phyloP scores from a whole-genome alignment of 2,329 filamentous ascomycete species.

The Tetracladium maxilliforme region DNA sequence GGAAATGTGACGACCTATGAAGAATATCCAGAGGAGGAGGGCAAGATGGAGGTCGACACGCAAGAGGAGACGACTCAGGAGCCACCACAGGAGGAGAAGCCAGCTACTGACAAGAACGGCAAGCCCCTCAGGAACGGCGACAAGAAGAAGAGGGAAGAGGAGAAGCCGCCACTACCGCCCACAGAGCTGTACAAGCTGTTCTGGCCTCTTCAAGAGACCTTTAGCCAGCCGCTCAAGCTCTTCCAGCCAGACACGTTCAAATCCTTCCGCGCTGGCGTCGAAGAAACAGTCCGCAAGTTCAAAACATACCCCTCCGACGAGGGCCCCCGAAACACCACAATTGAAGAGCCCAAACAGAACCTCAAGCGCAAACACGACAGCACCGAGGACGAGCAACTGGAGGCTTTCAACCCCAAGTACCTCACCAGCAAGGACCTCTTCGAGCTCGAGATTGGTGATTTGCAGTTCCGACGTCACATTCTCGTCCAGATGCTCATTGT shows the following conservation, averaged over 20 bases:
- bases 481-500: slow-evolving; percentile 90
- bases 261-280: slow-evolving; percentile 46
- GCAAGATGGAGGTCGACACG: slow-evolving; percentile 6
- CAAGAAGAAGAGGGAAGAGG: slow-evolving; percentile 21
- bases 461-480: slow-evolving; percentile 87
- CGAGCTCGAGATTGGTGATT: slow-evolving; percentile 88
- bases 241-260: slow-evolving; percentile 59
- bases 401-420: slow-evolving; percentile 92
- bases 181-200: slow-evolving; percentile 78
- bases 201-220: slow-evolving; percentile 84
- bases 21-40: slow-evolving; percentile 27
- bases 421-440: slow-evolving; percentile 95
- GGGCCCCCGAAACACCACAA: slow-evolving; percentile 35
- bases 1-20: slow-evolving; percentile 89
- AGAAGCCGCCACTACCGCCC: slow-evolving; percentile 43
- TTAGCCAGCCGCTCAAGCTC: slow-evolving; percentile 75
- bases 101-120: slow-evolving; percentile 26
- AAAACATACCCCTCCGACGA: slow-evolving; percentile 52
- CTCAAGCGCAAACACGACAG: slow-evolving; percentile 50
- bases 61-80: slow-evolving; percentile 13
- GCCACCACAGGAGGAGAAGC: slow-evolving; percentile 20
- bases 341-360: slow-evolving; percentile 29
- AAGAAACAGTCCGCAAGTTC: slow-evolving; percentile 58
- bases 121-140: too few species aligned
- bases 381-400: slow-evolving; percentile 47